Evolutionary conservation across 208 protist genomes (phyloP).

Genomic region (Trypanosoma scelopori): DNA sequence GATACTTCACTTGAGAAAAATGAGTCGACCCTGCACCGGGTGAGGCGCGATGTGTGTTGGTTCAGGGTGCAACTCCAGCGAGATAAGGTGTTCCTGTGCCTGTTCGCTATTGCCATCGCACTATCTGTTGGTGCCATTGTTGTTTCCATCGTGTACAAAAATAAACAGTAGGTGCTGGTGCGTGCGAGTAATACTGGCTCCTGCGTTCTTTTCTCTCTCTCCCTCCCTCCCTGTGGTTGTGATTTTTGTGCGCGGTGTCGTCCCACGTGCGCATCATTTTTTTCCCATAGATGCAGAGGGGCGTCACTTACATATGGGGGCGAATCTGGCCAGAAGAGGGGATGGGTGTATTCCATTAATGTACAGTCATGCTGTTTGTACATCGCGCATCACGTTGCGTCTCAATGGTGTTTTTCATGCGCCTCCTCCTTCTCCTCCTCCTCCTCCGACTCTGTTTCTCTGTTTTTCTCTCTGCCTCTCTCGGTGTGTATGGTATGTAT

Average conservation of each 20-base stretch:
- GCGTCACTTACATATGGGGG: too few relatives aligned
- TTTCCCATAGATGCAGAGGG: too few relatives aligned
- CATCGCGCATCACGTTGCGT: not conserved
- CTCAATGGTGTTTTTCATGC: conserved; percentile 3
- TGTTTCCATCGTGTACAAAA: conserved; percentile 12
- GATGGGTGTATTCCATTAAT: too few relatives aligned
- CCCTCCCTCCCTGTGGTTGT: too few relatives aligned
- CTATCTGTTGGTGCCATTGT: conserved; percentile 19
- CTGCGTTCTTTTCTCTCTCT: too few relatives aligned
- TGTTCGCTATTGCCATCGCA: conserved; percentile 8
- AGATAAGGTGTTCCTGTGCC: conserved; percentile 13
- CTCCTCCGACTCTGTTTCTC: too few relatives aligned
- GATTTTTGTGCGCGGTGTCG: too few relatives aligned
- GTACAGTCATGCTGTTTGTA: not conserved
- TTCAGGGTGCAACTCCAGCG: conserved; percentile 16
- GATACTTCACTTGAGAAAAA: conserved; percentile 11
- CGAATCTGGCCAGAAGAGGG: too few relatives aligned
- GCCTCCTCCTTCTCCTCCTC: not conserved
- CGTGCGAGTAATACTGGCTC: not conserved
- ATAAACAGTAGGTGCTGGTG: too few relatives aligned
- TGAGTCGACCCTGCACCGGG: conserved; percentile 6
- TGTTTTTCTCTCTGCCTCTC: not conserved
- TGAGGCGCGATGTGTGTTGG: conserved; percentile 9
- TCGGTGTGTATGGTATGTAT: conserved; percentile 4
- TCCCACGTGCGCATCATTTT: too few relatives aligned